phyloP scores from a whole-genome alignment of 2,329 filamentous ascomycete species.

The Cryphonectria parasitica region DNA sequence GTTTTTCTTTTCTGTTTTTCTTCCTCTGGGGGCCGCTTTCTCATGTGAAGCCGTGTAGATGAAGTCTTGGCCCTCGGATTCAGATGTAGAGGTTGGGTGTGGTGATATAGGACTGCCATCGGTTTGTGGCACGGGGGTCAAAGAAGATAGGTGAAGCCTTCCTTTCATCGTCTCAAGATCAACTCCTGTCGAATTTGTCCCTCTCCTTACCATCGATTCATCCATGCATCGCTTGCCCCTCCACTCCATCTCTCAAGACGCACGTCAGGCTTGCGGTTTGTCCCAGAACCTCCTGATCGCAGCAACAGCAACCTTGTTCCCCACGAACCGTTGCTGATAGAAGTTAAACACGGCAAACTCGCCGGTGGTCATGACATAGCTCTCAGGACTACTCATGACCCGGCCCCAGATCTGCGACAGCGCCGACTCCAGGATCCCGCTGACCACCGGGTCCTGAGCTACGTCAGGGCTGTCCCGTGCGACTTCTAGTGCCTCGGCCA shows the following conservation, averaged over 20 bases:
- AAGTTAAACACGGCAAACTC: conserved; percentile 90
- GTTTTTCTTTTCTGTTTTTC: too few species aligned
- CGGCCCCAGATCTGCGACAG: conserved; percentile 69
- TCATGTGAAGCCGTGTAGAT: neutral
- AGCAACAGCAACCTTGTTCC: conserved; percentile 50
- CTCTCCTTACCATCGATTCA: neutral
- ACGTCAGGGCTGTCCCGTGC: conserved; percentile 75
- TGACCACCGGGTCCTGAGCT: conserved; percentile 63
- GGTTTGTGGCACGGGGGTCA: too few species aligned
- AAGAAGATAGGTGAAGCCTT: neutral
- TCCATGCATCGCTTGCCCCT: too few species aligned
- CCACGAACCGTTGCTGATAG: conserved; percentile 69
- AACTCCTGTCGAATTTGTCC: neutral
- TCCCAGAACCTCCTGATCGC: conserved; percentile 60
- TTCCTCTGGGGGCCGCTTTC: too few species aligned
- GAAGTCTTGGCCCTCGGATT: neutral
- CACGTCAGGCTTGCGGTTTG: conserved; percentile 42
- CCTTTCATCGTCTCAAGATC: neutral
- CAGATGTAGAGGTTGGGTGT: neutral
- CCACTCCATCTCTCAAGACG: neutral
- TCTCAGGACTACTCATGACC: conserved; percentile 64
- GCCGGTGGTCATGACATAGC: conserved; percentile 75
- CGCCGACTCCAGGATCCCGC: conserved; percentile 66
- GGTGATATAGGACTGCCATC: neutral
- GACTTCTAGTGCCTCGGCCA: conserved; percentile 73